phyloP scores from a whole-genome alignment of 139 green algal genomes.

The Chlorella sp. region DNA sequence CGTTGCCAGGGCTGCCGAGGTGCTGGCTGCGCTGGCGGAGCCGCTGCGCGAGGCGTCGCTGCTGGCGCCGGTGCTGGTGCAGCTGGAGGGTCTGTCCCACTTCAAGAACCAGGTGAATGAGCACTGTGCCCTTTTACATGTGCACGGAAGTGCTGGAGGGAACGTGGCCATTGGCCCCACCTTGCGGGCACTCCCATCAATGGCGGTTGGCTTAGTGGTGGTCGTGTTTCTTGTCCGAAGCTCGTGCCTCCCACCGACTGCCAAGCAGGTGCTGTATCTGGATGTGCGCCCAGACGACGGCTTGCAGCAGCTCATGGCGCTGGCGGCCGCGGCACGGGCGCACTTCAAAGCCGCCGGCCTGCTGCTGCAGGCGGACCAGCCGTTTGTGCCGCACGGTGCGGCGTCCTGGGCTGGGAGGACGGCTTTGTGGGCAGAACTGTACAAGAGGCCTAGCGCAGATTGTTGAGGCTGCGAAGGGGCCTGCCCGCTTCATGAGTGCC shows the following conservation, averaged over 20 bases:
- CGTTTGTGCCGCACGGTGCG: slow-evolving; percentile 10
- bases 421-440: too few species aligned
- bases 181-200: too few species aligned
- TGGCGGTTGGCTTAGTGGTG: too few species aligned
- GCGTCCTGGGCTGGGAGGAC: too few species aligned
- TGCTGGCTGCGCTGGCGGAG: slow-evolving; percentile 4
- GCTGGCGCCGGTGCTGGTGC: slow-evolving; percentile 7
- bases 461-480: too few species aligned
- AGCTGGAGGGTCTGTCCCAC: slow-evolving; percentile 16
- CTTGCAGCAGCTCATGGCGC: neutral
- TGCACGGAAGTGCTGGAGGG: neutral
- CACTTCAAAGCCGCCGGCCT: slow-evolving; percentile 1
- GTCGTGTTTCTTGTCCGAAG: too few species aligned
- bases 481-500: too few species aligned
- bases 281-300: neutral
- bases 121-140: too few species aligned
- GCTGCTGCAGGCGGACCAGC: slow-evolving; percentile 8
- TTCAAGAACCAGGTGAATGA: slow-evolving; percentile 9
- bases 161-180: too few species aligned
- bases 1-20: neutral
- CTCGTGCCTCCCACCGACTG: too few species aligned
- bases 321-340: neutral
- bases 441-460: too few species aligned
- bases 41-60: neutral
- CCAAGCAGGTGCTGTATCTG: slow-evolving; percentile 15